Conservation (phyloP, 345 rosid species). For the Physaria fendleri region DNA sequence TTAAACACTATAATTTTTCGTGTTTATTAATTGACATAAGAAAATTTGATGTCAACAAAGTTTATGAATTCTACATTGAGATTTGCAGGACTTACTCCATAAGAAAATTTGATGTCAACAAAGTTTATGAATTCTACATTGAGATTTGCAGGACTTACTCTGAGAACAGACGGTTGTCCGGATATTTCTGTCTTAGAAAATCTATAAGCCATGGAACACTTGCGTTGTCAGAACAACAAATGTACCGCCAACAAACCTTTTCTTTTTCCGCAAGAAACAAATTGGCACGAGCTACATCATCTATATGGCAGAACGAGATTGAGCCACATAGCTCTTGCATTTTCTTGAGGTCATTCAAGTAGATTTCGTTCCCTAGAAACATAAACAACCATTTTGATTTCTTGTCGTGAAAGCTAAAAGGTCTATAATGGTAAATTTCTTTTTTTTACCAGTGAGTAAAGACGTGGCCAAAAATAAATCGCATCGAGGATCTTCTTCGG, state of each 20-base stretch:
- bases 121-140: no score
- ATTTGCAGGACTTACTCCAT: no score
- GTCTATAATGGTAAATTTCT: neutral
- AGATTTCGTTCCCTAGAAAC: constrained; percentile 57
- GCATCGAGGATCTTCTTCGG: no score
- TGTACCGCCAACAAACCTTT: constrained; percentile 72
- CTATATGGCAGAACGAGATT: constrained; percentile 66
- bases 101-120: neutral
- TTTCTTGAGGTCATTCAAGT: constrained; percentile 49
- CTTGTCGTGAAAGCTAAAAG: neutral
- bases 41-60: neutral
- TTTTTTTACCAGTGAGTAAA: constrained; percentile 59
- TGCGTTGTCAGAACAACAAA: constrained; percentile 61
- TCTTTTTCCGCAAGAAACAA: constrained; percentile 72
- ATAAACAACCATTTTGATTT: neutral
- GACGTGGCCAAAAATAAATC: no score
- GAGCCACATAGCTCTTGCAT: constrained; percentile 94
- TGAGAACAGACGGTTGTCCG: constrained; percentile 49
- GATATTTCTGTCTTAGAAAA: constrained; percentile 61
- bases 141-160: no score
- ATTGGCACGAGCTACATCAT: constrained; percentile 78
- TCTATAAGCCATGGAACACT: constrained; percentile 56
- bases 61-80: no score
- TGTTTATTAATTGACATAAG: neutral
- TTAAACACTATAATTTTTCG: no score